Evolutionary conservation across 2,329 filamentous ascomycete species (phyloP).

Genomic region (Pseudofabraea citricarpa): DNA sequence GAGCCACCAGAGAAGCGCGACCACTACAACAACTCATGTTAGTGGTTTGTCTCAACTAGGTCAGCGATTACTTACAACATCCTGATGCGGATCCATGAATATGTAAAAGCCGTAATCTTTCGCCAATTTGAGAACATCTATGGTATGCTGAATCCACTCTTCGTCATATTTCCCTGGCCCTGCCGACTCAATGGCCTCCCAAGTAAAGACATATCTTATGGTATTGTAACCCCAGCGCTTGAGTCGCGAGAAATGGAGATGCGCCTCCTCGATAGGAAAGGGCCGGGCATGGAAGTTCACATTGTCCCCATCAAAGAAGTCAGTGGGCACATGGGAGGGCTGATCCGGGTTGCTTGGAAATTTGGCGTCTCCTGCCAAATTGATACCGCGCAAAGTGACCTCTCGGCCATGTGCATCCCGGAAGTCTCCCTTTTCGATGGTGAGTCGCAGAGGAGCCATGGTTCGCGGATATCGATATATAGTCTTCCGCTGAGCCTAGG

Average conservation of each 20-base stretch:
- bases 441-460: conserved; percentile 74
- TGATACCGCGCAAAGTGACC: conserved; percentile 88
- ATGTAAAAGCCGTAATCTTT: conserved; percentile 92
- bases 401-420: conserved; percentile 78
- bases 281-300: conserved; percentile 86
- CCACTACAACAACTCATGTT: conserved; percentile 50
- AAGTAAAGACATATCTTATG: conserved; percentile 94
- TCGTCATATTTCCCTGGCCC: conserved; percentile 93
- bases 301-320: conserved; percentile 90
- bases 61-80: conserved; percentile 65
- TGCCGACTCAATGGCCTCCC: conserved; percentile 95
- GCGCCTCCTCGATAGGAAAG: conserved; percentile 77
- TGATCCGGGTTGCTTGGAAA: conserved; percentile 76
- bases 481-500: too few species aligned
- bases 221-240: conserved; percentile 93
- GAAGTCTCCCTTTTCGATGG: conserved; percentile 82
- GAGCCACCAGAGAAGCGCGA: conserved; percentile 91
- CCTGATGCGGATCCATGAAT: conserved; percentile 98
- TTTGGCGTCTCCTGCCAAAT: conserved; percentile 87
- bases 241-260: conserved; percentile 79
- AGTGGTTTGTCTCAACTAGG: conserved; percentile 15
- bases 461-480: too few species aligned
- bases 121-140: conserved; percentile 75
- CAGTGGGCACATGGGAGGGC: conserved; percentile 70
- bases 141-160: conserved; percentile 86